Conservation (phyloP, 1,139 yeast genomes). For the Candida mesenterica region DNA sequence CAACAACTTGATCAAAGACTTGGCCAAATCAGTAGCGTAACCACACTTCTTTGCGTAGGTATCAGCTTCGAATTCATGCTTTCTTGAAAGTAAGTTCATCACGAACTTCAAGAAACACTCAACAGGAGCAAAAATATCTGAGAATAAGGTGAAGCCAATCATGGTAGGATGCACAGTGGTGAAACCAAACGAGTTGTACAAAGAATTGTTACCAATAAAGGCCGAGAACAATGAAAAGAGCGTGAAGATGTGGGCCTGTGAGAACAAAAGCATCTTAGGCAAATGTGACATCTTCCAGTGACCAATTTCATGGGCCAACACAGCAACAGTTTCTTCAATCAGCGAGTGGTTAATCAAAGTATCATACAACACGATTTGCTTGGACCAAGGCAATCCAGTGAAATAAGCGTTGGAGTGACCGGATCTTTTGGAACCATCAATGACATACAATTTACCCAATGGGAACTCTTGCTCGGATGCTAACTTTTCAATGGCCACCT, state of each 20-base stretch:
- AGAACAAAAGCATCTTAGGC: slow-evolving; percentile 61
- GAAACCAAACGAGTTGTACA: slow-evolving; percentile 81
- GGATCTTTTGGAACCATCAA: slow-evolving; percentile 94
- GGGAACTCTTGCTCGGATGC: slow-evolving; percentile 83
- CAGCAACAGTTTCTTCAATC: slow-evolving; percentile 83
- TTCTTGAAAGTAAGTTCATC: slow-evolving; percentile 72
- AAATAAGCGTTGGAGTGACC: slow-evolving; percentile 96
- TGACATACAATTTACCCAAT: slow-evolving; percentile 74
- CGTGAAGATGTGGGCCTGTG: slow-evolving; percentile 62
- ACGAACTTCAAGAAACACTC: slow-evolving; percentile 66
- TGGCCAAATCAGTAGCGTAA: slow-evolving; percentile 63
- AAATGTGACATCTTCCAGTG: slow-evolving; percentile 94
- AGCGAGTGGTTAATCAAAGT: slow-evolving; percentile 82
- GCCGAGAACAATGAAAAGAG: slow-evolving; percentile 74
- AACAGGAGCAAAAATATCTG: slow-evolving; percentile 74
- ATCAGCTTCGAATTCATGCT: slow-evolving; percentile 92
- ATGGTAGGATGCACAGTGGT: slow-evolving; percentile 60
- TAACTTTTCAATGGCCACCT: slow-evolving; percentile 72
- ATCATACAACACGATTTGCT: slow-evolving; percentile 90
- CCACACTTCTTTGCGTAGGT: slow-evolving; percentile 76
- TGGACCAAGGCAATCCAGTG: slow-evolving; percentile 94
- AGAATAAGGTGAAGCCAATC: slow-evolving; percentile 75
- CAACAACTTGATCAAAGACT: slow-evolving; percentile 71
- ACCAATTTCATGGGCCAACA: slow-evolving; percentile 94
- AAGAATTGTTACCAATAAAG: slow-evolving; percentile 73